Conservation (phyloP, 2,329 filamentous ascomycete species). For the Zymoseptoria tritici region DNA sequence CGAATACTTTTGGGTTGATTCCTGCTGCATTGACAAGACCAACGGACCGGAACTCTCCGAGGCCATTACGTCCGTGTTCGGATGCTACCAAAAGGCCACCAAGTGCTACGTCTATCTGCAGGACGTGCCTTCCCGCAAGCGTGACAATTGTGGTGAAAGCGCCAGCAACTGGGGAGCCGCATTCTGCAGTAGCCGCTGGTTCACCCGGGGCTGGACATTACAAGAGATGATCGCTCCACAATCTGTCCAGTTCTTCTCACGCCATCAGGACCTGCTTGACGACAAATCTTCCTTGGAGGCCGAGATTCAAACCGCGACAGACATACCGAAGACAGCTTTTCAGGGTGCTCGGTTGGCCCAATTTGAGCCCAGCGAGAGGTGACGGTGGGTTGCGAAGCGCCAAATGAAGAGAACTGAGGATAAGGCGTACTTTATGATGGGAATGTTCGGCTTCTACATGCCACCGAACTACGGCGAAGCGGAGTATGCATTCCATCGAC, state of each 20-base stretch:
- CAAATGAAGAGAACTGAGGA: slow-evolving; percentile 7
- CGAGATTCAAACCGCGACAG: not conserved
- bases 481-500: too few relatives aligned
- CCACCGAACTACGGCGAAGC: not conserved
- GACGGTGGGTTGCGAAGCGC: slow-evolving; percentile 1
- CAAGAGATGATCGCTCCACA: too few relatives aligned
- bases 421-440: slow-evolving; percentile 17
- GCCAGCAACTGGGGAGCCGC: not conserved
- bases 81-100: slow-evolving; percentile 10
- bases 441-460: slow-evolving; percentile 16
- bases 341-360: not conserved
- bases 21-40: slow-evolving; percentile 18
- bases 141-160: too few relatives aligned
- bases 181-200: not conserved
- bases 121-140: slow-evolving; percentile 6
- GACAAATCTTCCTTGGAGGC: not conserved
- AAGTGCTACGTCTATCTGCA: slow-evolving; percentile 11
- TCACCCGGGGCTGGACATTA: slow-evolving; percentile 11
- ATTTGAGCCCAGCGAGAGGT: not conserved
- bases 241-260: too few relatives aligned
- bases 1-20: slow-evolving; percentile 16
- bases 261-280: too few relatives aligned
- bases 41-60: slow-evolving; percentile 9
- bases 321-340: not conserved
- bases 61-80: slow-evolving; percentile 16